Evolutionary conservation across 306 rosid species (phyloP).

Genomic region (Vicia faba): DNA sequence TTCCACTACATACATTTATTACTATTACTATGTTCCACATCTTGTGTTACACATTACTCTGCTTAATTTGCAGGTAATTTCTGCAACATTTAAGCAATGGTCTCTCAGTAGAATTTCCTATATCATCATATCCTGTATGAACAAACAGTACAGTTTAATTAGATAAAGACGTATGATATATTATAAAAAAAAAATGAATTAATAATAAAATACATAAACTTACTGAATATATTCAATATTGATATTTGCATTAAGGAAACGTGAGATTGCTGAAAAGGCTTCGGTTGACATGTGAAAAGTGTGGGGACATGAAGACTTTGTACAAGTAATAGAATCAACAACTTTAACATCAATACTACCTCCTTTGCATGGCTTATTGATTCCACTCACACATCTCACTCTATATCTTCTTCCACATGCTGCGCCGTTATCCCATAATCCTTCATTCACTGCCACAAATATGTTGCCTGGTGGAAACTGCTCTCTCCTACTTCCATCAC

Average conservation of each 20-base stretch:
- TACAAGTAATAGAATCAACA: conserved; percentile 51
- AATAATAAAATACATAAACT: background rate
- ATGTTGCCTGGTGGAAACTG: conserved; percentile 58
- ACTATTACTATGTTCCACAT: no score
- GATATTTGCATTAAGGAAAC: conserved; percentile 43
- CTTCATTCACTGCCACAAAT: conserved; percentile 65
- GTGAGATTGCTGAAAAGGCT: conserved; percentile 63
- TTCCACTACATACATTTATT: no score
- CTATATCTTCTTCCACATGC: conserved; percentile 78
- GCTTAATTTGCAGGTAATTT: background rate
- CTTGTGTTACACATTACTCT: conserved; percentile 1
- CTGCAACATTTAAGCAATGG: background rate
- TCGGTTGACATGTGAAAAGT: conserved; percentile 53
- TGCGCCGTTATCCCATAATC: conserved; percentile 79
- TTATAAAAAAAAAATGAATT: background rate
- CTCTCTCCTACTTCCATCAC: conserved; percentile 43
- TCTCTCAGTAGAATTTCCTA: background rate
- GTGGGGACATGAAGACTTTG: conserved; percentile 45
- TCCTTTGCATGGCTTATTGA: conserved; percentile 61
- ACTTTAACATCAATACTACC: conserved; percentile 58
- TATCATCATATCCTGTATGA: conserved; percentile 39
- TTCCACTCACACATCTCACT: conserved; percentile 68
- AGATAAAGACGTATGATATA: background rate
- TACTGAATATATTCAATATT: conserved; percentile 68
- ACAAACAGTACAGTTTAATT: background rate